A percentile compares a stretch with the other conserved stretches of the same genome.
These are phyloP conservation scores for Paramecium tetraurelia DNA, from an alignment of 73 alveolate genomes.

Conservation along the genomic window DNA sequence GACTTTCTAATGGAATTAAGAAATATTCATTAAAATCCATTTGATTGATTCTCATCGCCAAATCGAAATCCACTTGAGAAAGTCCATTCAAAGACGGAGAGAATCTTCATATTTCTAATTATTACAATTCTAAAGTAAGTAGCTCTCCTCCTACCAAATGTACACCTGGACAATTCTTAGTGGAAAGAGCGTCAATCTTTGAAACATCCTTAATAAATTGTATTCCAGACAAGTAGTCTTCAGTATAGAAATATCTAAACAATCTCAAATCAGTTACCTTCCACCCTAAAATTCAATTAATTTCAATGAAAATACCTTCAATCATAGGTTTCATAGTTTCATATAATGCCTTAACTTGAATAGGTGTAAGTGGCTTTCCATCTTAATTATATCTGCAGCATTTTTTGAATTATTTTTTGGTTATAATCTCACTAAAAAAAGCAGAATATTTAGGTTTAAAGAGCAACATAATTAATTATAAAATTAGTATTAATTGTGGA, in stretches of 20 bases:
- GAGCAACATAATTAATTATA: not conserved
- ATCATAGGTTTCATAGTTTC: not conserved
- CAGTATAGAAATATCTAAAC: conserved; percentile 29
- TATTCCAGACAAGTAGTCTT: conserved; percentile 38
- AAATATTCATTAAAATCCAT: conserved; percentile 26
- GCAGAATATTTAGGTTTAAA: conserved; percentile 29
- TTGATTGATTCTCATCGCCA: conserved; percentile 56
- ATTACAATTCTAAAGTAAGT: conserved; percentile 49
- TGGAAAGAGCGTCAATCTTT: conserved; percentile 7
- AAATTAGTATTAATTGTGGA: not conserved
- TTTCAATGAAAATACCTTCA: not conserved
- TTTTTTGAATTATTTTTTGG: not conserved
- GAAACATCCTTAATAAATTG: conserved; percentile 46
- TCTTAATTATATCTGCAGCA: conserved; percentile 56
- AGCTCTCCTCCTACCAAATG: conserved; percentile 28
- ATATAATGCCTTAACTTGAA: not conserved
- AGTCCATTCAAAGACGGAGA: conserved; percentile 56
- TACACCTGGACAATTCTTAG: conserved; percentile 40
- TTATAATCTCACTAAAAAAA: conserved; percentile 12
- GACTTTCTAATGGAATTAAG: conserved; percentile 28
- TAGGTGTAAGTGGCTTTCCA: conserved; percentile 38
- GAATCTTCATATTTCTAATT: not conserved
- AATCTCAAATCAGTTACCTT: conserved; percentile 4
- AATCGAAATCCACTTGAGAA: conserved; percentile 50
- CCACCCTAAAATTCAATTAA: conserved; percentile 27